Evolutionary conservation across 2,329 filamentous ascomycete species (phyloP), one percentile per base, ranked within the genome.

Genomic region (Fusarium sp.): DNA sequence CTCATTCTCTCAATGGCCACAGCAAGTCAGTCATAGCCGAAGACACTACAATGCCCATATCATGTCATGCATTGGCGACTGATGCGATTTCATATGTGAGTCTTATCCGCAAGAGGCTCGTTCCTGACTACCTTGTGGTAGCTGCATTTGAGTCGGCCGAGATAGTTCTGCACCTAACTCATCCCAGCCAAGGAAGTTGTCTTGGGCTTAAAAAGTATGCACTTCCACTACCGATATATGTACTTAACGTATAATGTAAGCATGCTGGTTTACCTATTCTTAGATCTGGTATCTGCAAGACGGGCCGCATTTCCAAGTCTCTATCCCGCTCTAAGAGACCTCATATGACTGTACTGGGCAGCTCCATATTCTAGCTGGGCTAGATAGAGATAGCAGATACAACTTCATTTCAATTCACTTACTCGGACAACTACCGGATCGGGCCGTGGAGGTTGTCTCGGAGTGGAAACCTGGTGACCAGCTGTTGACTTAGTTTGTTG

Each of bases 91-190:
- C 38, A 13, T 46, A 54, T 34, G 57, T 45, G 38, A 62, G 45
- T 40, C 33, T 60, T 33, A 42, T 46, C 52, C 31, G 37, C 38
- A 52, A n/a, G 55, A 41, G 45, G 34, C 31, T 65, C 51, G 51
- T 69, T 69, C 65, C 65, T 69, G 65, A 68, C 60, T 65, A 30
- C 28, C 28, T 10, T 30, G 66, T 34, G 49, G 66, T 57, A 59
- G 58, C 58, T 64, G 52, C 45, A 63, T 51, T 37, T 26, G 34
- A 62, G 31, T 69, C 46, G 42, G 23, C 47, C 41, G 42, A 65
- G 60, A 60, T 44, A 36, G 51, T 33, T 45, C 56, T 54, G 33
- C 26, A 54, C 33, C 44, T 57, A 50, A 30, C 20, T 49, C 31
- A 33, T 42, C 41, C 41, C 45, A 40, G 41, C 49, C 30, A 36